A percentile compares a stretch with the other conserved stretches of the same genome.
phyloP scores from a whole-genome alignment of 768 basidiomycete genomes.

The Amanita exitialis region DNA sequence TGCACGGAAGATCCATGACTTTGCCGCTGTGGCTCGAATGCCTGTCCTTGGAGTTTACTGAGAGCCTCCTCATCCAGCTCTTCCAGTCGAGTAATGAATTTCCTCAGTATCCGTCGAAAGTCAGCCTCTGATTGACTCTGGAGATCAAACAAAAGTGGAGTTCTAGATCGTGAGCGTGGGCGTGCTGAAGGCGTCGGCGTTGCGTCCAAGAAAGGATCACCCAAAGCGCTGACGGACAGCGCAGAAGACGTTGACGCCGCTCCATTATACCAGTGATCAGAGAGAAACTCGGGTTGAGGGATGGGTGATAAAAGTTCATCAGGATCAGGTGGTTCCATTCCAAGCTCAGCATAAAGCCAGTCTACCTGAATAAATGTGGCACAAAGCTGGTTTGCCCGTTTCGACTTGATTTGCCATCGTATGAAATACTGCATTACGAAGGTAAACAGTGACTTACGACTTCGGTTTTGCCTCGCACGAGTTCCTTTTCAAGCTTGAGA shows the following conservation, averaged over 20 bases:
- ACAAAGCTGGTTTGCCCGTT: slow-evolving; percentile 57
- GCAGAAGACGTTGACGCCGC: slow-evolving; percentile 20
- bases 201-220: slow-evolving; percentile 37
- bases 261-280: slow-evolving; percentile 14
- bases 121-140: slow-evolving; percentile 28
- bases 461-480: slow-evolving; percentile 80
- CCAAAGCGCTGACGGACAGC: slow-evolving; percentile 26
- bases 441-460: slow-evolving; percentile 42
- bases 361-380: slow-evolving; percentile 66
- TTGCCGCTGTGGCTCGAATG: background rate
- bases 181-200: slow-evolving; percentile 44
- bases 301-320: slow-evolving; percentile 25
- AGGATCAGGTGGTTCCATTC: slow-evolving; percentile 50
- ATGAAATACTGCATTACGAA: background rate
- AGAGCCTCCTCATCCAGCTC: slow-evolving; percentile 43
- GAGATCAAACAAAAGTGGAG: slow-evolving; percentile 28
- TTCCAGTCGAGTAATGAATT: slow-evolving; percentile 54
- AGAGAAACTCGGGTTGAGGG: slow-evolving; percentile 17
- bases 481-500: slow-evolving; percentile 71
- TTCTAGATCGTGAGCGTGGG: slow-evolving; percentile 25
- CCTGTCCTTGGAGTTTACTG: slow-evolving; percentile 16
- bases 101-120: slow-evolving; percentile 50
- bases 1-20: slow-evolving; percentile 2
- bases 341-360: slow-evolving; percentile 77
- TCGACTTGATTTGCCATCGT: slow-evolving; percentile 32